These are phyloP conservation scores for Aspergillus baeticus DNA, from an alignment of 495 filamentous ascomycete species.

Conservation along the genomic window DNA sequence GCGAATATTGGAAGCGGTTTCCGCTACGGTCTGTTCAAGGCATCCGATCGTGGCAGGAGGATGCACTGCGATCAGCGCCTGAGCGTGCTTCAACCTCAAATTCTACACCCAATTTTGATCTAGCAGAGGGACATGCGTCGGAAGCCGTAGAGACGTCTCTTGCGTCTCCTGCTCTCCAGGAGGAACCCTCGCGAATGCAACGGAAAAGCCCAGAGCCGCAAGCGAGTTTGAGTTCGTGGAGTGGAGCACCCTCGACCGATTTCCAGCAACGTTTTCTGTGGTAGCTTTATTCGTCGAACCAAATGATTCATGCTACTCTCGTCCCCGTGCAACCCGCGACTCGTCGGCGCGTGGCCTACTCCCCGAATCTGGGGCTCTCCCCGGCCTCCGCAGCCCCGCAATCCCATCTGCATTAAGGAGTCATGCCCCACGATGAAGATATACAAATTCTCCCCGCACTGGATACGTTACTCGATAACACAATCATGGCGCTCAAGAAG, in stretches of 20 bases:
- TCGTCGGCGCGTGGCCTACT: neutral
- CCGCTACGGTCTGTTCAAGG: conserved; percentile 33
- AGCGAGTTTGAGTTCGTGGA: conserved; percentile 25
- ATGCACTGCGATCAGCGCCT: conserved; percentile 14
- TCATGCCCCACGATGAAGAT: conserved; percentile 2
- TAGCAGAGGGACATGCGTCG: neutral
- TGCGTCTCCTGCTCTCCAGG: neutral
- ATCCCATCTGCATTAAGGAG: neutral
- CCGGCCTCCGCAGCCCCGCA: conserved; percentile 14
- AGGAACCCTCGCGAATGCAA: neutral
- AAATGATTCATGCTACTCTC: neutral
- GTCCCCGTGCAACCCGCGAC: neutral
- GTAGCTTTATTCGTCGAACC: conserved; percentile 14
- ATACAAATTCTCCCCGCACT: neutral
- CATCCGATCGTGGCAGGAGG: conserved; percentile 38
- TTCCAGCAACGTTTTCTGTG: conserved; percentile 42
- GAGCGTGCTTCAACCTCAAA: neutral
- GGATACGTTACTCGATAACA: neutral
- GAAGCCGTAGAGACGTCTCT: neutral
- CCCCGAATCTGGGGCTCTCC: conserved; percentile 4
- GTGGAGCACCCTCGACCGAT: conserved; percentile 32
- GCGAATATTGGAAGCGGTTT: conserved; percentile 36
- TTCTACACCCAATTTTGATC: neutral
- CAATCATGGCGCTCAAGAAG: conserved; percentile 22
- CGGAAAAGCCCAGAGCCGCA: neutral